Conservation (phyloP, 1,284 basidiomycete genomes). For the Trichosporon asahii region DNA sequence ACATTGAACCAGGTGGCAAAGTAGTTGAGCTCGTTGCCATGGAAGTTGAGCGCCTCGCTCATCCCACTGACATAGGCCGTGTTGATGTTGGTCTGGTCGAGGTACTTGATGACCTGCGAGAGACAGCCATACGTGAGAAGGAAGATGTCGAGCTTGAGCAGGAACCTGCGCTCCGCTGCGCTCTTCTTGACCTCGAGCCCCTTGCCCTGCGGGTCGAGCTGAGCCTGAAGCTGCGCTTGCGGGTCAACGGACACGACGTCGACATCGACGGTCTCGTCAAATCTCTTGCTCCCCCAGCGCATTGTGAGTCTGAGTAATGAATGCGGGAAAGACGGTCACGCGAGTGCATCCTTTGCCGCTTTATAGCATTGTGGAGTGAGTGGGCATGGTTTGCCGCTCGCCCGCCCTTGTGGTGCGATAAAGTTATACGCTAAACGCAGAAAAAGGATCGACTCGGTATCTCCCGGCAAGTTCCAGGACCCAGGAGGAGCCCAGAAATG, state of each 20-base stretch:
- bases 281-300: not conserved
- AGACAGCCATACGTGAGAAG: slow-evolving; percentile 33
- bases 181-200: slow-evolving; percentile 24
- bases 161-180: slow-evolving; percentile 35
- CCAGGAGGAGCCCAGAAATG: no score
- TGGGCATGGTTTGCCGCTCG: not conserved
- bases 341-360: not conserved
- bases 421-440: not conserved
- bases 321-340: not conserved
- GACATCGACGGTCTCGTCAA: not conserved
- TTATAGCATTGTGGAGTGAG: not conserved
- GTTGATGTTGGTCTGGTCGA: slow-evolving; percentile 32
- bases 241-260: not conserved
- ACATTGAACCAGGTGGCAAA: slow-evolving; percentile 44
- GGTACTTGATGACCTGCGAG: slow-evolving; percentile 24
- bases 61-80: slow-evolving; percentile 65
- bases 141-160: slow-evolving; percentile 40
- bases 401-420: not conserved
- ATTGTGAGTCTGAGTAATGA: not conserved
- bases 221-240: not conserved
- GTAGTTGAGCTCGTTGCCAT: slow-evolving; percentile 64
- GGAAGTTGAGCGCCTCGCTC: slow-evolving; percentile 69
- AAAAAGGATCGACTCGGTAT: not conserved
- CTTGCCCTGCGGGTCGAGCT: slow-evolving; percentile 22
- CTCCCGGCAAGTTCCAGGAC: not conserved